A percentile compares a stretch with the other conserved stretches of the same genome.
phyloP scores from a whole-genome alignment of 2,329 filamentous ascomycete species.

The Stylonectria norvegica region DNA sequence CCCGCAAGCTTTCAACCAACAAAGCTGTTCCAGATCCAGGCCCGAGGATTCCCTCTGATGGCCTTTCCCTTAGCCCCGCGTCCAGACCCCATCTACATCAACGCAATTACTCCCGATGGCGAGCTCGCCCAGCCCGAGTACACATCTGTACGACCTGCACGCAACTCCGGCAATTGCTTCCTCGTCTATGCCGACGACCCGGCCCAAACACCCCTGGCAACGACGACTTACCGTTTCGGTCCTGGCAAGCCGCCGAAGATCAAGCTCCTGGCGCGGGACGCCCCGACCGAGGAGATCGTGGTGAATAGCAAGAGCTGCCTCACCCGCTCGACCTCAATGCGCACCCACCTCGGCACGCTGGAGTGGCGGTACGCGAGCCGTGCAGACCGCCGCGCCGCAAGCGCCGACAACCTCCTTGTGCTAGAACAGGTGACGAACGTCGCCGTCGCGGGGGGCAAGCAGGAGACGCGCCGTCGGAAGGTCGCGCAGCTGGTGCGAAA shows the following conservation, averaged over 20 bases:
- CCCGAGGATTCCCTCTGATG: slow-evolving; percentile 41
- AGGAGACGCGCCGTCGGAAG: slow-evolving; percentile 28
- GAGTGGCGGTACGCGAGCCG: slow-evolving; percentile 54
- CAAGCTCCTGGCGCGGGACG: slow-evolving; percentile 14
- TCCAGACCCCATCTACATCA: slow-evolving; percentile 42
- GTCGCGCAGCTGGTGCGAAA: slow-evolving; percentile 46
- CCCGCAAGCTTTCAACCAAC: slow-evolving; percentile 39
- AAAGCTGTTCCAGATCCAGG: slow-evolving; percentile 47
- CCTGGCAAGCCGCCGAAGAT: slow-evolving; percentile 51
- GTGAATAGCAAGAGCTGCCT: slow-evolving; percentile 37
- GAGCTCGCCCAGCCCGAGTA: slow-evolving; percentile 44
- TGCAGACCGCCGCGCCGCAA: slow-evolving; percentile 42
- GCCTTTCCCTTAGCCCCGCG: slow-evolving; percentile 39
- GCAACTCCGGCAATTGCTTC: slow-evolving; percentile 46
- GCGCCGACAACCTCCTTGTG: slow-evolving; percentile 45
- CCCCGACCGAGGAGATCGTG: slow-evolving; percentile 22
- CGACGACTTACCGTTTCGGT: slow-evolving; percentile 56
- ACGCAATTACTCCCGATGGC: slow-evolving; percentile 38
- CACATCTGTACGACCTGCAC: slow-evolving; percentile 46
- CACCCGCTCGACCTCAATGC: slow-evolving; percentile 46
- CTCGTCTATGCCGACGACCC: slow-evolving; percentile 43
- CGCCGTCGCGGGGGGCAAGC: slow-evolving; percentile 25
- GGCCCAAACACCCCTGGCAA: slow-evolving; percentile 38
- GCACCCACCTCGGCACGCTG: slow-evolving; percentile 48
- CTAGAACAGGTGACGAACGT: slow-evolving; percentile 46